Conservation (phyloP, 148 eudicot species). For the Silene uniflora region DNA sequence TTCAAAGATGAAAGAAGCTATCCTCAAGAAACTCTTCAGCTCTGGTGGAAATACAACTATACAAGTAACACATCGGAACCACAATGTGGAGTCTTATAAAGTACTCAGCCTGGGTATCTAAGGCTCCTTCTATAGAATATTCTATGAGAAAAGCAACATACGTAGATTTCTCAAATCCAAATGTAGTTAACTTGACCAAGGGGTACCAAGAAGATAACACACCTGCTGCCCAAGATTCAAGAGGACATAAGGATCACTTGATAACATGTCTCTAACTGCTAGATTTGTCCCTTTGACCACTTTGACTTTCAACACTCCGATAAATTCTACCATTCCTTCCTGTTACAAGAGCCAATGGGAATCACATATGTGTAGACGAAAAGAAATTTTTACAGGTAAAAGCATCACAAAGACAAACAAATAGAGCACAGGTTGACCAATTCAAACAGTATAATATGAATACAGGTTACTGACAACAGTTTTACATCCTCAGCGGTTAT, state of each 20-base stretch:
- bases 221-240: constrained; percentile 84
- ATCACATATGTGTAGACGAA: background rate
- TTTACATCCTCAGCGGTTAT: background rate
- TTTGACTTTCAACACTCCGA: constrained; percentile 72
- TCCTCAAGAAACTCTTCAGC: background rate
- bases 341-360: constrained; percentile 31
- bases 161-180: background rate
- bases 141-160: too few relatives aligned
- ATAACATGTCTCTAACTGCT: constrained; percentile 85
- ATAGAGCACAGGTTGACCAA: background rate
- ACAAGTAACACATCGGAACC: background rate
- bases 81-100: background rate
- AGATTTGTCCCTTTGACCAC: constrained; percentile 82
- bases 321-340: constrained; percentile 88
- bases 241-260: constrained; percentile 93
- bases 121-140: too few relatives aligned
- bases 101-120: background rate
- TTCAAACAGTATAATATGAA: background rate
- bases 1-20: background rate
- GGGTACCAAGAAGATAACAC: constrained; percentile 14
- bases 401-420: background rate
- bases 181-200: background rate
- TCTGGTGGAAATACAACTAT: background rate
- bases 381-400: background rate
- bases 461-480: background rate